Evolutionary conservation across 768 basidiomycete species (phyloP).

Genomic region (Tylopilus intermedius): DNA sequence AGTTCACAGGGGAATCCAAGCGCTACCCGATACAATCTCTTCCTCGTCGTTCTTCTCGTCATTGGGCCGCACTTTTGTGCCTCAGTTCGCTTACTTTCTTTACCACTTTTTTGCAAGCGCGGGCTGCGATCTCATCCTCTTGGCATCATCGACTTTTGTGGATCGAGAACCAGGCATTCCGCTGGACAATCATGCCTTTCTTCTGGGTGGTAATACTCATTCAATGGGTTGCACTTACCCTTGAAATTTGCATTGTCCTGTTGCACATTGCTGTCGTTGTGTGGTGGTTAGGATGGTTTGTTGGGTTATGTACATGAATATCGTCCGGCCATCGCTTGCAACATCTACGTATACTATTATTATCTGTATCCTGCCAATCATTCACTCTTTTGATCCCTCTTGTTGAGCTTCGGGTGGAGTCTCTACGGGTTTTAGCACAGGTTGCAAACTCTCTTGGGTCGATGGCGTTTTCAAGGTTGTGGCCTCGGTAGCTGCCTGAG

Average conservation of each 20-base stretch:
- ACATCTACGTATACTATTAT: slow-evolving; percentile 11
- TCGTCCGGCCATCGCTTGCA: neutral
- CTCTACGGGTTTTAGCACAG: slow-evolving; percentile 1
- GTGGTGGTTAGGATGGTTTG: slow-evolving; percentile 77
- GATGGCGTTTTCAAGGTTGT: slow-evolving; percentile 1
- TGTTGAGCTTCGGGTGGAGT: neutral
- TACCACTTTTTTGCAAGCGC: slow-evolving; percentile 50
- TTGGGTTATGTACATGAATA: slow-evolving; percentile 43
- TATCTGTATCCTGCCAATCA: slow-evolving; percentile 7
- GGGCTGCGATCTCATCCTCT: slow-evolving; percentile 53
- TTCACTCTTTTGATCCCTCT: neutral
- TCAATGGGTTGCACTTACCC: slow-evolving; percentile 61
- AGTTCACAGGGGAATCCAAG: slow-evolving; percentile 74
- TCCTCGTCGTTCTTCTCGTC: slow-evolving; percentile 59
- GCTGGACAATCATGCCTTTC: slow-evolving; percentile 59
- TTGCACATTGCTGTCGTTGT: slow-evolving; percentile 53
- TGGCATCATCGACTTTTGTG: slow-evolving; percentile 51
- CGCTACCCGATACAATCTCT: slow-evolving; percentile 55
- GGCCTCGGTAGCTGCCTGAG: slow-evolving; percentile 15
- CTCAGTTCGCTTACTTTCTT: slow-evolving; percentile 47
- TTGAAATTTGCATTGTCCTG: slow-evolving; percentile 54
- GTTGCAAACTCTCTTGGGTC: slow-evolving; percentile 2
- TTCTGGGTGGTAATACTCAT: slow-evolving; percentile 62
- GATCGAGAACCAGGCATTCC: slow-evolving; percentile 56
- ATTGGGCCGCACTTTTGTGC: slow-evolving; percentile 59